Conservation (phyloP, 2,329 filamentous ascomycete genomes). For the Acephala macrosclerotiorum region DNA sequence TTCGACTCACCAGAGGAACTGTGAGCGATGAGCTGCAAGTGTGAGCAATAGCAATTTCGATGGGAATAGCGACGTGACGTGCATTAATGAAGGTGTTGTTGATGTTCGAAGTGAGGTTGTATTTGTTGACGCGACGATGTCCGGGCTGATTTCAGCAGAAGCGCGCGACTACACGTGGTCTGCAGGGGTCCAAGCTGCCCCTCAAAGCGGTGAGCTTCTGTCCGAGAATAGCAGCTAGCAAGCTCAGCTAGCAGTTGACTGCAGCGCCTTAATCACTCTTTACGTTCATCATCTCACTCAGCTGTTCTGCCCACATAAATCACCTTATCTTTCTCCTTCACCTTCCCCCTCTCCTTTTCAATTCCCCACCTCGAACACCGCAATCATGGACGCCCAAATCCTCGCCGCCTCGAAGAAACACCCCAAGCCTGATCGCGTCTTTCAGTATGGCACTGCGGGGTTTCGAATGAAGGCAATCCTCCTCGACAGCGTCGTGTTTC, state of each 20-base stretch:
- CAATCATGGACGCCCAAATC: constrained; percentile 58
- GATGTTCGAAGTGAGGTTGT: not conserved
- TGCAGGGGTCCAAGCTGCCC: constrained; percentile 12
- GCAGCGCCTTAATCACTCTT: not conserved
- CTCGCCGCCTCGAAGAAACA: constrained; percentile 68
- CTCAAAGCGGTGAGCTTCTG: constrained; percentile 16
- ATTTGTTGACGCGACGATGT: not conserved
- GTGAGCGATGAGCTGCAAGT: not conserved
- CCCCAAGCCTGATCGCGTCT: constrained; percentile 62
- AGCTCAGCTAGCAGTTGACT: not conserved
- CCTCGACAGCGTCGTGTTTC: constrained; percentile 90
- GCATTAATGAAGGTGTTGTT: not conserved
- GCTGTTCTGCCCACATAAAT: not conserved
- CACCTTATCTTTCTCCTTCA: constrained; percentile 5
- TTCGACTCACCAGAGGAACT: not conserved
- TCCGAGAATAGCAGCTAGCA: constrained; percentile 12
- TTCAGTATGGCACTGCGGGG: constrained; percentile 72
- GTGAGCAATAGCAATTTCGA: not conserved
- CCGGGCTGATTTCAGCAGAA: not conserved
- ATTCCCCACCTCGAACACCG: constrained; percentile 13
- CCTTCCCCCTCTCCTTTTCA: constrained; percentile 7
- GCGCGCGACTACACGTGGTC: constrained; percentile 17
- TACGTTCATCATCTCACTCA: constrained; percentile 13
- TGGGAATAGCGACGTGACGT: not conserved
- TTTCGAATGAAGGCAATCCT: constrained; percentile 78